phyloP scores from a whole-genome alignment of 1,284 basidiomycete species.

The Papiliotrema terrestris region DNA sequence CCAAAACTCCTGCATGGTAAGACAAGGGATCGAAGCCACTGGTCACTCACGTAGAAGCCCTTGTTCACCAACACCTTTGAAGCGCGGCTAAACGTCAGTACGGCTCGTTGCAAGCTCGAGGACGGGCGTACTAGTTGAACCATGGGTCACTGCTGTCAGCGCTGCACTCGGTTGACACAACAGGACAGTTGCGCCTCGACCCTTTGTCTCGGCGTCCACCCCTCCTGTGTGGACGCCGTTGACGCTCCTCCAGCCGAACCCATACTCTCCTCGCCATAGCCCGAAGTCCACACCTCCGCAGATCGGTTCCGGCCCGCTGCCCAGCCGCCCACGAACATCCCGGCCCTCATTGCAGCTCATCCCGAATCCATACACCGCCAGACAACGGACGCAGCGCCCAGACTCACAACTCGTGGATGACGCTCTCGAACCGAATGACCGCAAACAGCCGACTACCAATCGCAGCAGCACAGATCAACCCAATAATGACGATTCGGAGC shows the following conservation, averaged over 20 bases:
- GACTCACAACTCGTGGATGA: constrained; percentile 96
- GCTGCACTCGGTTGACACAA: not conserved
- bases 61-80: constrained; percentile 80
- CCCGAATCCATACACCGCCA: not conserved
- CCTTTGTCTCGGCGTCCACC: no score
- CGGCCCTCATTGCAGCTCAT: no score
- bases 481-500: constrained; percentile 78
- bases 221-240: no score
- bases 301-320: no score
- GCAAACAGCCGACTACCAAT: constrained; percentile 95
- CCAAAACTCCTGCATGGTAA: constrained; percentile 78
- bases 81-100: constrained; percentile 63
- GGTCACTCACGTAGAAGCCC: constrained; percentile 80
- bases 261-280: no score
- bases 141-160: constrained; percentile 73
- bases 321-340: no score
- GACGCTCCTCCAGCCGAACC: no score
- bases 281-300: no score
- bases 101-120: not conserved
- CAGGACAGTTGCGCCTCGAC: no score
- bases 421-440: constrained; percentile 96
- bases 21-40: not conserved
- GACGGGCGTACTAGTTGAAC: constrained; percentile 82
- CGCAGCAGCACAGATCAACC: constrained; percentile 85
- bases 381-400: not conserved